phyloP scores from a whole-genome alignment of 768 basidiomycete genomes.

The Leccinum disarticulatum region DNA sequence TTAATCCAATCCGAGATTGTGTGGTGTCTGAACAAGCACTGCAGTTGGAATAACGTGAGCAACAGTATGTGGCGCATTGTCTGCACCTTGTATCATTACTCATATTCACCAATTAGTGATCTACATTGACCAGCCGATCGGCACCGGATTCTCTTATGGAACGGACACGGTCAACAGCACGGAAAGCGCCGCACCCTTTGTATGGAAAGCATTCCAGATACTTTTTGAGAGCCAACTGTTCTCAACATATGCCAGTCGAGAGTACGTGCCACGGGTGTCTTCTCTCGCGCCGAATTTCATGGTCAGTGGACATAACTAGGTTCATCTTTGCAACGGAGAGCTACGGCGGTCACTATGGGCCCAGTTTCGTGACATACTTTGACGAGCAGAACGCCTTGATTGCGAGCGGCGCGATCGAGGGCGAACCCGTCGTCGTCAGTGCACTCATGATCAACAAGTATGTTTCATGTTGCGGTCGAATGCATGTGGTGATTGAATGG shows the following conservation, averaged over 20 bases:
- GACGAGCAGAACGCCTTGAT: constrained; percentile 60
- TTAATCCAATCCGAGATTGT: background rate
- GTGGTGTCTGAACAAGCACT: background rate
- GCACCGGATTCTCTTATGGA: constrained; percentile 64
- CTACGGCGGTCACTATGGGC: constrained; percentile 69
- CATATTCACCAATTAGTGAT: constrained; percentile 45
- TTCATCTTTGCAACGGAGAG: constrained; percentile 67
- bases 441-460: constrained; percentile 68
- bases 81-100: background rate
- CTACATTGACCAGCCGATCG: constrained; percentile 70
- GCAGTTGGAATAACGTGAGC: constrained; percentile 66
- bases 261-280: constrained; percentile 38
- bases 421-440: constrained; percentile 52
- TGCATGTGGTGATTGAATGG: background rate
- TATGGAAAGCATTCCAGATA: constrained; percentile 65
- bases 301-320: constrained; percentile 28
- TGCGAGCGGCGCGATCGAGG: constrained; percentile 41
- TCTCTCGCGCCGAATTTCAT: background rate
- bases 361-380: constrained; percentile 63
- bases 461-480: background rate
- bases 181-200: constrained; percentile 50
- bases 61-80: constrained; percentile 48
- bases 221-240: constrained; percentile 59
- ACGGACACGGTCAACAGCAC: constrained; percentile 52
- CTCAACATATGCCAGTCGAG: constrained; percentile 46